Conservation (phyloP, 768 basidiomycete genomes). For the Tricholoma terreum region DNA sequence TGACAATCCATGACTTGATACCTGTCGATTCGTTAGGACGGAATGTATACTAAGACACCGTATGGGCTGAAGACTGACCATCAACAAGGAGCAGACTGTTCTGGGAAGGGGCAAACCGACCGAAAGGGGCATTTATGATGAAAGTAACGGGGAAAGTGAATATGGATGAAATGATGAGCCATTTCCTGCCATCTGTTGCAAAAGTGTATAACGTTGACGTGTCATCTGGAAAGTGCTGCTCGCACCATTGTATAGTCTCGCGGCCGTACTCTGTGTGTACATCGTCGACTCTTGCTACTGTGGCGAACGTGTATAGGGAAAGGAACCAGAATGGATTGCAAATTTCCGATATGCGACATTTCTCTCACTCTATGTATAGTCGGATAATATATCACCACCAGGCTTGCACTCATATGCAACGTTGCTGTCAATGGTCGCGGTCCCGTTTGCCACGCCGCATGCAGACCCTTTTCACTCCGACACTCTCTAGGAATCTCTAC, state of each 20-base stretch:
- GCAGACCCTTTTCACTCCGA: too few species aligned
- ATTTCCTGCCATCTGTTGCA: constrained; percentile 6
- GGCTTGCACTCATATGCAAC: too few species aligned
- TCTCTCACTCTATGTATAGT: too few species aligned
- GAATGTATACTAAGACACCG: too few species aligned
- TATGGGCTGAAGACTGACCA: constrained; percentile 1
- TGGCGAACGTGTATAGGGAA: too few species aligned
- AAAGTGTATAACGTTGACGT: not conserved
- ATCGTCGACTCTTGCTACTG: not conserved
- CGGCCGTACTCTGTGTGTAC: not conserved
- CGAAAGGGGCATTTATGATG: constrained; percentile 8
- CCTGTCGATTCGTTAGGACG: constrained; percentile 1
- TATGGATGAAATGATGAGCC: constrained; percentile 6
- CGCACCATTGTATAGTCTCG: not conserved
- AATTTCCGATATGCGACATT: too few species aligned
- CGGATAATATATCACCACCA: too few species aligned
- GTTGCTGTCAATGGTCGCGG: too few species aligned
- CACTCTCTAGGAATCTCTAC: too few species aligned
- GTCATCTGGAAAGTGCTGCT: not conserved
- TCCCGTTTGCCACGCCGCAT: too few species aligned
- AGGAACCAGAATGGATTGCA: too few species aligned
- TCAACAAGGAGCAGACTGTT: constrained; percentile 8
- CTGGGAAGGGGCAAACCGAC: constrained; percentile 8
- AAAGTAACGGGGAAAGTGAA: constrained; percentile 2
- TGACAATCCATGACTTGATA: constrained; percentile 65